Evolutionary conservation across 2,329 filamentous ascomycete species (phyloP).

Genomic region (Colletotrichum gloeosporioides): DNA sequence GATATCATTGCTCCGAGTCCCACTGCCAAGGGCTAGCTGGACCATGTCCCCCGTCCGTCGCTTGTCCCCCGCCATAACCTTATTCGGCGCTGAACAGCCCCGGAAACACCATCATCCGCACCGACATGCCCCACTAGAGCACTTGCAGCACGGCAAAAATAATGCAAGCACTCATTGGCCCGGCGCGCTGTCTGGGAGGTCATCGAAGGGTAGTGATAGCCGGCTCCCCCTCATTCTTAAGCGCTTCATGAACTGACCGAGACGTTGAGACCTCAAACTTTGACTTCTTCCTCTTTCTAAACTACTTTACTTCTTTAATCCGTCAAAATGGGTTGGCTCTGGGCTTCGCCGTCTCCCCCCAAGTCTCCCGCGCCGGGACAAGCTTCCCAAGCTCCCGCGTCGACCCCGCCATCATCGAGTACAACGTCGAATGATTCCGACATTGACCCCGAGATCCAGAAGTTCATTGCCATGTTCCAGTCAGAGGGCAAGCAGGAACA

Average conservation of each 20-base stretch:
- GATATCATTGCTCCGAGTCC: constrained; percentile 10
- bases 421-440: constrained; percentile 20
- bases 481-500: constrained; percentile 33
- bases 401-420: constrained; percentile 21
- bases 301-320: neutral
- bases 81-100: neutral
- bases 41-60: neutral
- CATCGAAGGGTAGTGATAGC: constrained; percentile 11
- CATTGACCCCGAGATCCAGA: constrained; percentile 57
- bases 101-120: constrained; percentile 14
- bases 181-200: constrained; percentile 9
- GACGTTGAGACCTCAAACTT: neutral
- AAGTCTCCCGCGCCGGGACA: constrained; percentile 30
- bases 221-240: constrained; percentile 15
- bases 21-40: neutral
- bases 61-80: neutral
- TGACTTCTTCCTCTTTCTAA: too few species aligned
- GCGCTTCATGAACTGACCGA: neutral
- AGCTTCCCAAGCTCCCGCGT: constrained; percentile 24
- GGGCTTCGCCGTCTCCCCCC: constrained; percentile 49
- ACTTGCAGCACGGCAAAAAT: constrained; percentile 9
- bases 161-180: constrained; percentile 20
- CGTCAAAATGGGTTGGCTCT: constrained; percentile 66
- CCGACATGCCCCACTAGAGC: neutral
- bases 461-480: constrained; percentile 56